Evolutionary conservation across 176 grass and related monocot species (phyloP), one percentile per base, ranked within the genome.

Genomic region (Hyparrhenia diplandra): DNA sequence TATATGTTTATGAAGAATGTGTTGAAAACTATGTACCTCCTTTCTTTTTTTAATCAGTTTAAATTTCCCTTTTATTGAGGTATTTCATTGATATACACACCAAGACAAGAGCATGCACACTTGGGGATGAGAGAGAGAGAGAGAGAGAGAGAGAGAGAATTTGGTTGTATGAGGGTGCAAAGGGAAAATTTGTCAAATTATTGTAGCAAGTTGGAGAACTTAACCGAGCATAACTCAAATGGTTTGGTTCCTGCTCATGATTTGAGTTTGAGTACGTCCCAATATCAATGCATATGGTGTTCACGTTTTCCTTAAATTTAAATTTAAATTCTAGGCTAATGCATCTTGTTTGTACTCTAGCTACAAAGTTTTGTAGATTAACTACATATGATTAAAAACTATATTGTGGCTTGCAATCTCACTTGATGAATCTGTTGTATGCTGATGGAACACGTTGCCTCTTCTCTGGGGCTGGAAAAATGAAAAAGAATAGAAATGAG

Each of bases 341-440:
- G 47, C 51, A n/a, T 55, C 52, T 54, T 54, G 49, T 54, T 21
- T 54, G 52, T 55, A 23, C 52, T 10, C 21, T 55, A 55, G 52
- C 0, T 55, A 55, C 7, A n/a, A 52, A 52, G 20, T 55, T 55
- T 54, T 55, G 21, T 8, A 55, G 52, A 21, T 52, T 52, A 23
- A 55, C 2, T 55, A 55, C 23, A 58, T 58, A 58, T 24, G 21
- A 58, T 58, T 58, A 58, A 9, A 23, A 58, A 24, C 54, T 24
- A 58, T 24, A 55, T 58, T 59, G 9, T 57, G 73, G 58, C 11
- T 35, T 73, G 58, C 58, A 41, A 69, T 73, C 84, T 90, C 70
- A 98, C 95, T 92, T 98, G 92, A 98, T 98, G 65, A 98, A 98
- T 82, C 85, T 86, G 77, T 98, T 98, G 67, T 98, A 98, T 68